These are phyloP conservation scores for Cladosporium cucumerinum DNA, from an alignment of 2,329 filamentous ascomycete genomes.

Conservation along the genomic window DNA sequence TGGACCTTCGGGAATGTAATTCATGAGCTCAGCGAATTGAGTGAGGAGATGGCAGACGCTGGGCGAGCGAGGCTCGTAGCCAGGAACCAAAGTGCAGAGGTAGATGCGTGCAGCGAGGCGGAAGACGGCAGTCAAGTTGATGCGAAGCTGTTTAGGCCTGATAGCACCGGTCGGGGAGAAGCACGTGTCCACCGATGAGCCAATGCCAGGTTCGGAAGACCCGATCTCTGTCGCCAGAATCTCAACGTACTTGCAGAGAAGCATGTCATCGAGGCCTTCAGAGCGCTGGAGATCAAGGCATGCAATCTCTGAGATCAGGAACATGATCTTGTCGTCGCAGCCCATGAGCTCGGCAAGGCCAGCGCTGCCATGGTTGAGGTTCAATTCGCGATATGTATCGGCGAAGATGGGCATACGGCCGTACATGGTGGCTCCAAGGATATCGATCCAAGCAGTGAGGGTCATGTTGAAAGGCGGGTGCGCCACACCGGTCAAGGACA, in stretches of 20 bases:
- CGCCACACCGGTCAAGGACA: constrained; percentile 40
- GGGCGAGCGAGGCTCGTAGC: constrained; percentile 71
- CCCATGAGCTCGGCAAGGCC: constrained; percentile 94
- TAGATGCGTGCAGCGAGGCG: constrained; percentile 91
- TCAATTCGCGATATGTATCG: constrained; percentile 93
- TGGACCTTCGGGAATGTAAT: constrained; percentile 76
- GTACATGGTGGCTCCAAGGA: constrained; percentile 88
- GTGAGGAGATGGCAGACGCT: constrained; percentile 75
- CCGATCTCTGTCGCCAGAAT: constrained; percentile 85
- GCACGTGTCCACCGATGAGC: constrained; percentile 44
- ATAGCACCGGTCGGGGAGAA: constrained; percentile 66
- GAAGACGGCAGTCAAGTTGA: constrained; percentile 88
- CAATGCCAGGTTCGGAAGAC: constrained; percentile 61
- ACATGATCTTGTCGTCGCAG: constrained; percentile 96
- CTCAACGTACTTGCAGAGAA: constrained; percentile 83
- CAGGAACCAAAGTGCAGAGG: constrained; percentile 90
- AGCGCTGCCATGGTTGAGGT: constrained; percentile 62
- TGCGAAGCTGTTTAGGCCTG: constrained; percentile 76
- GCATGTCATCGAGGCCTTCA: constrained; percentile 77
- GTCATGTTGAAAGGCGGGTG: constrained; percentile 94
- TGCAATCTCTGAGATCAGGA: constrained; percentile 93
- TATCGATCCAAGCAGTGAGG: constrained; percentile 91
- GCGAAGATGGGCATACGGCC: constrained; percentile 83
- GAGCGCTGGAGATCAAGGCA: constrained; percentile 87
- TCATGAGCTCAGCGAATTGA: constrained; percentile 71